phyloP scores from a whole-genome alignment of 1,139 yeast genomes.

The Pichia sp. region DNA sequence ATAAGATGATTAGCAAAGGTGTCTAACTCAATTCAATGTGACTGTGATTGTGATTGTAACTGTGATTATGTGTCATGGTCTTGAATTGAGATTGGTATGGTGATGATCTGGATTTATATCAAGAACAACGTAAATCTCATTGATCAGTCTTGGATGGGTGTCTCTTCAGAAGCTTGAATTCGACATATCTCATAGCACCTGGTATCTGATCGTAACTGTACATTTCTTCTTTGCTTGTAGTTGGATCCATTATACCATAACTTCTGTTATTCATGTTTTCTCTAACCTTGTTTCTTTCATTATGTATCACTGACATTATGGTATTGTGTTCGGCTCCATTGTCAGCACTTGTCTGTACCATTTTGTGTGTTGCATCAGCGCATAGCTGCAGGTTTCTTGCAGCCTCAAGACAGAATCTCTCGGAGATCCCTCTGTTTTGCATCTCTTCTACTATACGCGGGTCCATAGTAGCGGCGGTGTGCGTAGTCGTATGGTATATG shows the following conservation, averaged over 20 bases:
- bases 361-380: too few species aligned
- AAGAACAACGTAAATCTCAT: too few species aligned
- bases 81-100: too few species aligned
- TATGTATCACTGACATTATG: background rate
- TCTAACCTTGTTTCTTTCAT: background rate
- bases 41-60: too few species aligned
- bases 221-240: background rate
- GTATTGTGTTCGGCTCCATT: too few species aligned
- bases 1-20: too few species aligned
- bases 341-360: too few species aligned
- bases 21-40: too few species aligned
- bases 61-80: too few species aligned
- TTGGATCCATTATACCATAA: background rate
- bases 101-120: too few species aligned
- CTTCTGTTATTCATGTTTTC: background rate
- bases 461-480: too few species aligned
- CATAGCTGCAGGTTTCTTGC: background rate
- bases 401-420: background rate
- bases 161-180: background rate
- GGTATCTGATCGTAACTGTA: slow-evolving; percentile 1
- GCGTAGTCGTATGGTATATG: too few species aligned
- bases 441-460: background rate
- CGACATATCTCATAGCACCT: background rate
- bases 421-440: background rate
- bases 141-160: background rate